Conservation (phyloP, 805 yeast species). For the Metschnikowia baotianmanensis region DNA sequence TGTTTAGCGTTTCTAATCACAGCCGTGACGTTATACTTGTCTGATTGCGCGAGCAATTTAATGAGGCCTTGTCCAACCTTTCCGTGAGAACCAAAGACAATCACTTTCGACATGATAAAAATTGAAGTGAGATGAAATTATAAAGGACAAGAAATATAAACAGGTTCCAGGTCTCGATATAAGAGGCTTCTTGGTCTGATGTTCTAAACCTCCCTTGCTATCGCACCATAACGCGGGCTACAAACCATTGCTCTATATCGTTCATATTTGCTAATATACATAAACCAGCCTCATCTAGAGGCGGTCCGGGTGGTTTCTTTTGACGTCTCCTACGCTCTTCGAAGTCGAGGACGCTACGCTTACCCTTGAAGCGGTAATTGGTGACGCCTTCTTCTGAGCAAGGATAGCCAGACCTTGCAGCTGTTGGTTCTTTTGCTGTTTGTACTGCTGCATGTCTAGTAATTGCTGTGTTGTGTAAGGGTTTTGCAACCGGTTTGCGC, state of each 20-base stretch:
- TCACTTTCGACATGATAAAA: constrained; percentile 8
- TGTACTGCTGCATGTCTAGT: constrained; percentile 14
- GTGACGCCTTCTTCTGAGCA: constrained; percentile 7
- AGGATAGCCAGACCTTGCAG: background rate
- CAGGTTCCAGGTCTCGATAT: background rate
- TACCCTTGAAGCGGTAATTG: constrained; percentile 1
- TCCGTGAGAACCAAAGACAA: constrained; percentile 61
- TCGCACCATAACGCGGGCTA: constrained; percentile 6
- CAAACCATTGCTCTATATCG: constrained; percentile 9
- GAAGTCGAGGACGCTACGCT: constrained; percentile 1
- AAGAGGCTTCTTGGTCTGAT: background rate
- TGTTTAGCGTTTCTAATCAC: constrained; percentile 49
- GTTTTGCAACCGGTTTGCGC: constrained; percentile 5
- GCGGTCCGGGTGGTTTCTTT: constrained; percentile 6
- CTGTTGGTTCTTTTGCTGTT: constrained; percentile 10
- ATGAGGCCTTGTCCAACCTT: constrained; percentile 52
- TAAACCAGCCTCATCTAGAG: constrained; percentile 18
- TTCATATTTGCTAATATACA: constrained; percentile 16
- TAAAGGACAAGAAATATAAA: background rate
- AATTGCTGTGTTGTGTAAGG: constrained; percentile 11
- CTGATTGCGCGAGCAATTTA: constrained; percentile 26
- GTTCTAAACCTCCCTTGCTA: background rate
- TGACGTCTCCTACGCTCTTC: constrained; percentile 6
- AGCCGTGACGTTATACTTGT: constrained; percentile 32
- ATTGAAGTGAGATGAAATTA: background rate